phyloP scores from a whole-genome alignment of 2,329 filamentous ascomycete genomes.

The Fusarium guadeloupense region DNA sequence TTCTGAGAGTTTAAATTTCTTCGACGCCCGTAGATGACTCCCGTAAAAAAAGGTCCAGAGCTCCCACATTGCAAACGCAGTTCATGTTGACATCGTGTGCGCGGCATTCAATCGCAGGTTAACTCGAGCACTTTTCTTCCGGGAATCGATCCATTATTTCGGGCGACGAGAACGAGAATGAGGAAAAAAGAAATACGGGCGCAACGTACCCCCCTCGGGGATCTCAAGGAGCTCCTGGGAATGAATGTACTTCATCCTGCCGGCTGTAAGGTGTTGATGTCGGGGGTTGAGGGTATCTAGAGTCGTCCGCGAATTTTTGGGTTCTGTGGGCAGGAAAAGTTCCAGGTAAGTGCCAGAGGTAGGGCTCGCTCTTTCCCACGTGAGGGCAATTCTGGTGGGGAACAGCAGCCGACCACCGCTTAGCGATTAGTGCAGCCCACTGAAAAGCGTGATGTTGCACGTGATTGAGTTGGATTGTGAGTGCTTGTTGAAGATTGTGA shows the following conservation, averaged over 20 bases:
- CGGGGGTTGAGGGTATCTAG: slow-evolving; percentile 55
- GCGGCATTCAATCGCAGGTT: slow-evolving; percentile 25
- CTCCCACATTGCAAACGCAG: slow-evolving; percentile 10
- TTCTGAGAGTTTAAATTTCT: slow-evolving; percentile 3
- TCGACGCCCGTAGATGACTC: slow-evolving; percentile 3
- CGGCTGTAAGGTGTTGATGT: slow-evolving; percentile 61
- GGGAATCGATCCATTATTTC: slow-evolving; percentile 21
- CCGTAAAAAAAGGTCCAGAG: slow-evolving; percentile 4
- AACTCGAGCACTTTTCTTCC: slow-evolving; percentile 19
- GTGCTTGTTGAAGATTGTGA: background rate
- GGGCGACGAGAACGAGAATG: slow-evolving; percentile 9
- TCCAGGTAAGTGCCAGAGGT: slow-evolving; percentile 44
- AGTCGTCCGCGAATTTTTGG: slow-evolving; percentile 47
- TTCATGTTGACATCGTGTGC: slow-evolving; percentile 25
- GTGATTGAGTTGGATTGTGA: slow-evolving; percentile 16
- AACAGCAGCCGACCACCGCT: slow-evolving; percentile 25
- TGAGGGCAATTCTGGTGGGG: slow-evolving; percentile 43
- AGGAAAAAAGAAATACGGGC: slow-evolving; percentile 24
- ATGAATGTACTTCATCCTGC: slow-evolving; percentile 99
- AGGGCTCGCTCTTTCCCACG: slow-evolving; percentile 52
- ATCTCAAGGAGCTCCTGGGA: slow-evolving; percentile 94
- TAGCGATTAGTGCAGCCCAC: slow-evolving; percentile 20
- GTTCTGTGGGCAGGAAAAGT: slow-evolving; percentile 56
- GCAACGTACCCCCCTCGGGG: slow-evolving; percentile 91
- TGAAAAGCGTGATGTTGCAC: slow-evolving; percentile 35